A percentile compares a stretch with the other conserved stretches of the same genome.
These are phyloP conservation scores for Maudiozyma bulderi DNA, from an alignment of 805 yeast genomes.

Conservation along the genomic window DNA sequence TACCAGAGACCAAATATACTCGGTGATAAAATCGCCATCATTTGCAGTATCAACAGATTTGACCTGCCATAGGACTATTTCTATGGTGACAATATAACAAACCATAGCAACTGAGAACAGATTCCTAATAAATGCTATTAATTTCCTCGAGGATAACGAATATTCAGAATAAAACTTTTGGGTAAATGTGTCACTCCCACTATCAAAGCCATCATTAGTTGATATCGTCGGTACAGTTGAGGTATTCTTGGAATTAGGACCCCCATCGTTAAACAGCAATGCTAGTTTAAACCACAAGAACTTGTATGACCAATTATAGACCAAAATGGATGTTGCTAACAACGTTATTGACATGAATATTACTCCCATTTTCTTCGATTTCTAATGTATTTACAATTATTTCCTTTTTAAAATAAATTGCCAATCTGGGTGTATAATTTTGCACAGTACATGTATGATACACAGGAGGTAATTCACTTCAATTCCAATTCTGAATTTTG, in stretches of 20 bases:
- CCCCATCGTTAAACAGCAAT: constrained; percentile 17
- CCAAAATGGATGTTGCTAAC: constrained; percentile 4
- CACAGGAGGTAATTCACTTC: too few relatives aligned
- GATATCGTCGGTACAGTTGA: constrained; percentile 4
- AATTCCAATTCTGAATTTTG: too few relatives aligned
- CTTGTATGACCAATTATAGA: constrained; percentile 13
- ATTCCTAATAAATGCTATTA: constrained; percentile 12
- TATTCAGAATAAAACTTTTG: constrained; percentile 25
- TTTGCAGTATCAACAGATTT: constrained; percentile 14
- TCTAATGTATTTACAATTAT: neutral
- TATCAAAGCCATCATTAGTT: constrained; percentile 6
- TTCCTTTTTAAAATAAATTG: neutral
- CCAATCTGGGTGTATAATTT: too few relatives aligned
- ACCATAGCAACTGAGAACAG: constrained; percentile 23
- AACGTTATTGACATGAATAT: constrained; percentile 5
- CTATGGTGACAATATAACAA: constrained; percentile 22
- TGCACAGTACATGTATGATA: too few relatives aligned
- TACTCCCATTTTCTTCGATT: constrained; percentile 6
- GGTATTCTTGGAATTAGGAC: constrained; percentile 4
- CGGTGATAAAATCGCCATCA: constrained; percentile 15
- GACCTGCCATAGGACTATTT: constrained; percentile 27
- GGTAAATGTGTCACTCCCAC: constrained; percentile 11
- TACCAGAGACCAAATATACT: constrained; percentile 22
- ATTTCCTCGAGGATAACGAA: constrained; percentile 20
- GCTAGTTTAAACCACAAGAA: constrained; percentile 17